Base-by-base conservation (phyloP, 2,329 filamentous ascomycete species). In the Nemania abortiva region DNA sequence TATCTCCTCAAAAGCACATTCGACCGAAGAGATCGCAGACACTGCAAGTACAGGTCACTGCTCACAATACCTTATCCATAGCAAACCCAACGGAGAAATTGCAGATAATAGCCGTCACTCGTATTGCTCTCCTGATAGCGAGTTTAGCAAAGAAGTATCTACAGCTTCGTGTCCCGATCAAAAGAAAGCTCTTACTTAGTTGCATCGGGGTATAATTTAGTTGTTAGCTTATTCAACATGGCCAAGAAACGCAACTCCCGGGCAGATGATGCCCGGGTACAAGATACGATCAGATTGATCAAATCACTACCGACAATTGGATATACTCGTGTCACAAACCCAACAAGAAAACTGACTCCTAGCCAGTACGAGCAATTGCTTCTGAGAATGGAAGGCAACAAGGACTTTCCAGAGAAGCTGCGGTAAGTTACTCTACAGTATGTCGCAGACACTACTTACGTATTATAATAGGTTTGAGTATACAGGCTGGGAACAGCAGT, bases 181-280 rank as follows among this genome's bases (percentile, higher is more conserved):
- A 56, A 22, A 49, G 18, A 10, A 37, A 56, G 1, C 13, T 7
- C 15, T 39, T 56, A 39, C 11, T 56, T 10, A 15, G 0, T 49
- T 56, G 13, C 7, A 27, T 49, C n/a, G 13, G 2, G 49, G 49
- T 10, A 9, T 11, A 50, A 39, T 27, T 55, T 37, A 37, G 5
- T 63, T 37, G 56, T 50, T 20, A 37, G 3, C n/a, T 50, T 56
- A 13, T 50, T 50, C 27, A 63, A 56, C 29, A 11, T 63, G 52
- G 52, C 39, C n/a, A 6, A 2, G 13, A 27, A 29, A 50, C 61
- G 27, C 47, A 50, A 39, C 52, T 63, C 61, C 31, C 52, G 39
- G 61, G 61, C 39, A 39, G 39, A 56, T 63, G 42, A 56, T 63
- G 42, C 52, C 52, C 53, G 52, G 52, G 61, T 63, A 57, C 39